These are phyloP conservation scores for Gracilaria caudata DNA, from an alignment of 23 red algal species.

Conservation along the genomic window DNA sequence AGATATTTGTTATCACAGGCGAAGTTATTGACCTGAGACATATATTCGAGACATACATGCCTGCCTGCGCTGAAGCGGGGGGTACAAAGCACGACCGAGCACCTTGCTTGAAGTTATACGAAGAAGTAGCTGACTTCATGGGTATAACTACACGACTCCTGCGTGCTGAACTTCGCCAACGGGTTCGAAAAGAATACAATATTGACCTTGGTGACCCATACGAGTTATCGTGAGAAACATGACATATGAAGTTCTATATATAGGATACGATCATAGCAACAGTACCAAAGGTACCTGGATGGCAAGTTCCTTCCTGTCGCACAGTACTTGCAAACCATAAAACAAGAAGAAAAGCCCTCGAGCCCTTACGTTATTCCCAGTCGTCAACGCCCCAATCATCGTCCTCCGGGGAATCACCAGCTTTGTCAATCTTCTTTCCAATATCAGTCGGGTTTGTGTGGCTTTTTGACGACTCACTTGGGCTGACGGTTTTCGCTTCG, in stretches of 20 bases:
- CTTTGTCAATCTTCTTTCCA: conserved; percentile 2
- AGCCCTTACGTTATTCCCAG: conserved; percentile 68
- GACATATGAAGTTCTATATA: not conserved
- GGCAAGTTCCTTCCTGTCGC: not conserved
- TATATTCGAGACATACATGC: conserved; percentile 69
- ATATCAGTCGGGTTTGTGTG: not conserved
- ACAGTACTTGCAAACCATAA: conserved; percentile 6
- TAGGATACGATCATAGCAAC: not conserved
- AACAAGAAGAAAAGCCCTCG: no score
- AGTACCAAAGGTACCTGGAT: no score
- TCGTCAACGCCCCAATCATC: conserved; percentile 62
- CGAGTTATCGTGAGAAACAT: conserved; percentile 59
- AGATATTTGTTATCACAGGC: conserved; percentile 81
- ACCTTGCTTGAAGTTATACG: conserved; percentile 82
- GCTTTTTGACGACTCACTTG: no score
- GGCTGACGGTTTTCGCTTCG: not conserved
- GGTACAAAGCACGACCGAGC: conserved; percentile 53
- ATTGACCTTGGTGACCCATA: conserved; percentile 74
- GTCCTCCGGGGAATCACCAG: not conserved
- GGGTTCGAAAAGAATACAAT: conserved; percentile 51
- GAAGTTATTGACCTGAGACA: conserved; percentile 82
- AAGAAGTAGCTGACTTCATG: conserved; percentile 78
- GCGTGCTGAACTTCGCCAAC: conserved; percentile 58
- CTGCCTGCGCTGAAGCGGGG: conserved; percentile 38
- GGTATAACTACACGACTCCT: conserved; percentile 70